These are phyloP conservation scores for Novymonas esmeraldas DNA, from an alignment of 208 protist genomes.

Conservation along the genomic window DNA sequence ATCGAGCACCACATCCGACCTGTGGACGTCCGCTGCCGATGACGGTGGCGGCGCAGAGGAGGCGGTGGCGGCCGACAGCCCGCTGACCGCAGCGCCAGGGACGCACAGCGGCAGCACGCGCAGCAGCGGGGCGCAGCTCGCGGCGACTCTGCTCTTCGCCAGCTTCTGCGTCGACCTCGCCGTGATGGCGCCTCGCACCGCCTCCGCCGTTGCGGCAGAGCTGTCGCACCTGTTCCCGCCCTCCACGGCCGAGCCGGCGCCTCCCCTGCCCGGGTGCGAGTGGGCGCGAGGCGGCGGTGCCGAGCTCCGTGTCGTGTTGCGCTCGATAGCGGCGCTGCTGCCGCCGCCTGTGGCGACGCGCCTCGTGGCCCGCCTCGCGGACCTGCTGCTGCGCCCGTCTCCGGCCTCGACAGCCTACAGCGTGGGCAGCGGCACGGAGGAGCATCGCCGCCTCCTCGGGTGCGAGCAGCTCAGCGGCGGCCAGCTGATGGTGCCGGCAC, in stretches of 20 bases:
- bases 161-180: constrained; percentile 39
- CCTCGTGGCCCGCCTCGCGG: constrained; percentile 12
- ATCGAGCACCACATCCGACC: constrained; percentile 8
- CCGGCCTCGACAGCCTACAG: too few species aligned
- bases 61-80: background rate
- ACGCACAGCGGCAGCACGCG: background rate
- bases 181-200: constrained; percentile 6
- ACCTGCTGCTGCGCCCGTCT: constrained; percentile 6
- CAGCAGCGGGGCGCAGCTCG: constrained; percentile 25
- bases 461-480: constrained; percentile 21
- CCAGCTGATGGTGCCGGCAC: constrained; percentile 11
- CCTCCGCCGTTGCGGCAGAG: constrained; percentile 5
- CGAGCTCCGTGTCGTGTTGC: constrained; percentile 10
- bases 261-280: background rate
- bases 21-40: constrained; percentile 11
- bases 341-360: background rate
- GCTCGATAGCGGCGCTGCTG: constrained; percentile 2
- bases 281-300: constrained; percentile 16
- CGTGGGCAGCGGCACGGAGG: too few species aligned
- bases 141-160: constrained; percentile 24
- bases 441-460: background rate
- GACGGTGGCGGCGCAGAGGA: background rate
- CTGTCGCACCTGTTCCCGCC: background rate
- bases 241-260: background rate
- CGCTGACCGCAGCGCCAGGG: background rate